Percentiles rank a stretch among this genome's conserved stretches.
Conservation (phyloP, 2,329 filamentous ascomycete species). For the Zymoseptoria tritici region DNA sequence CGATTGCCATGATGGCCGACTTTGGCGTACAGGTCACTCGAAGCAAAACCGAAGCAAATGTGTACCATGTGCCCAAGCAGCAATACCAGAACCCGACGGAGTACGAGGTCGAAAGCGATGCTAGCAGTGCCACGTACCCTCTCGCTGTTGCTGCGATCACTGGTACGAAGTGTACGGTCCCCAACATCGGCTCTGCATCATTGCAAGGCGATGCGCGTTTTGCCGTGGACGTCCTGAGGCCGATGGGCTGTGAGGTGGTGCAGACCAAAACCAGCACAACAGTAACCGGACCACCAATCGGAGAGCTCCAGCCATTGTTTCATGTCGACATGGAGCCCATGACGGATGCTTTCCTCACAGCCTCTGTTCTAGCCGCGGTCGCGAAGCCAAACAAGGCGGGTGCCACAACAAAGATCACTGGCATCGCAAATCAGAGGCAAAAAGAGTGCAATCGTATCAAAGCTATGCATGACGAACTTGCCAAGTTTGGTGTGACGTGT, state of each 20-base stretch:
- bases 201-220: conserved; percentile 94
- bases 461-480: conserved; percentile 90
- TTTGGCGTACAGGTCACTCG: conserved; percentile 78
- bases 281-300: conserved; percentile 75
- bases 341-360: conserved; percentile 96
- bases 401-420: conserved; percentile 71
- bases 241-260: conserved; percentile 88
- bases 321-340: conserved; percentile 98
- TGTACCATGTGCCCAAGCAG: conserved; percentile 86
- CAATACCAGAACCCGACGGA: conserved; percentile 74
- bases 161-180: conserved; percentile 88
- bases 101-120: conserved; percentile 93
- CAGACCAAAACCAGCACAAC: conserved; percentile 83
- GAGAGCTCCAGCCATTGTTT: conserved; percentile 64
- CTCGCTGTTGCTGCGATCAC: conserved; percentile 91
- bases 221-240: conserved; percentile 77
- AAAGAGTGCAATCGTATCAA: conserved; percentile 97
- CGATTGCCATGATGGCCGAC: conserved; percentile 89
- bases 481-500: conserved; percentile 84
- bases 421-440: conserved; percentile 94
- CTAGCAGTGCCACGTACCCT: conserved; percentile 94
- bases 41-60: conserved; percentile 73
- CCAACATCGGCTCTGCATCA: conserved; percentile 88
- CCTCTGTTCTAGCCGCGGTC: conserved; percentile 85
- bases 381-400: conserved; percentile 59